Evolutionary conservation across 78 protist genomes (phyloP), one percentile per base, ranked within the genome.

Genomic region (Dictyostelium citrinum): DNA sequence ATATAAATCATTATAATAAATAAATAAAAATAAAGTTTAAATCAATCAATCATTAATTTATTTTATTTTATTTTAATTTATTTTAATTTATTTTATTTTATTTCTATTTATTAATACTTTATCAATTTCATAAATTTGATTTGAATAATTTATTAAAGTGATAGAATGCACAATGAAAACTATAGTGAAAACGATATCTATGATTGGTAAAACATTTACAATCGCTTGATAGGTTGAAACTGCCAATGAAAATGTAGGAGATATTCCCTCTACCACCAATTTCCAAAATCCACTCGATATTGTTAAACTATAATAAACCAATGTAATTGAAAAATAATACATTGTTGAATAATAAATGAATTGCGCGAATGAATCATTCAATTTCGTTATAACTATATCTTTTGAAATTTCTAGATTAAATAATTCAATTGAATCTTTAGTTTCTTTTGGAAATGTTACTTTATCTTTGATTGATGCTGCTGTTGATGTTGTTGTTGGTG

Each of bases 201-300:
- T 64, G 11, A 64, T 64, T 64, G 72, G 72, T 64, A 64, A 64
- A 27, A 64, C 33, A 11, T 64, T 64, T 11, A 6, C 33, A 64
- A 64, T 64, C 27, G 72, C 31, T 64, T 64, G 72, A 64, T 64
- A 64, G 12, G 72, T 64, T 64, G 72, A 64, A 27, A 29, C 11
- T 27, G 35, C 17, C 11, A 64, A 27, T 27, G 31, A 27, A 64
- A 64, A 27, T 11, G 31, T 22, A 10, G 35, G 35, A 2, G 31
- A 27, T 64, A 24, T 6, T 20, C 33, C 72, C 0, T 24, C 33
- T 2, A 29, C 16, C 7, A 7, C 35, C 10, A 64, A 27, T 27
- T 64, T 70, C 77, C 77, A 70, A 70, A 70, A 70, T 29, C 77
- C 39, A 29, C 39, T 33, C 33, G 77, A 70, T 31, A 70, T 70